Evolutionary conservation across 2,329 filamentous ascomycete genomes (phyloP), one percentile per base, ranked within the genome.

Genomic region (Amesomyces nigricolor): DNA sequence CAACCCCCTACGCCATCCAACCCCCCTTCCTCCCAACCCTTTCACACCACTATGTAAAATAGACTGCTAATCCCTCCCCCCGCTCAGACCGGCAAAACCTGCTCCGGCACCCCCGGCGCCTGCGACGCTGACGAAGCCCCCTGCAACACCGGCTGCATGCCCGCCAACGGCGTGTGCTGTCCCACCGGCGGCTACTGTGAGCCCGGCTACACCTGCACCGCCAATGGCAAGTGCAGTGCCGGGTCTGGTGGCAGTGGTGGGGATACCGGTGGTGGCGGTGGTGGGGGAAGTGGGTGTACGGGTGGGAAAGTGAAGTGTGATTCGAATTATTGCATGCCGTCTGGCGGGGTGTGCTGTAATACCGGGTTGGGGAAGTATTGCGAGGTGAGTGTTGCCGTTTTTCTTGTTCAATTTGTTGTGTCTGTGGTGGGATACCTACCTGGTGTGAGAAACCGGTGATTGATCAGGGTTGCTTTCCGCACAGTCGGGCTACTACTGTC

Each of bases 121-220:
- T 57, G 55, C 30, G 37, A 38, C 7, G 0, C 17, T 2, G 47
- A 29, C 19, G 17, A 48, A 5, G 16, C n/a, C 5, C 51, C 60
- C 10, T 71, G 69, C 51, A 62, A 61, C 29, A 40, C 50, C 4
- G 60, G 58, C n/a, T 72, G 70, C 54, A 59, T 71, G 44, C 69
- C 70, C 0, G 51, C 59, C 3, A 65, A 62, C 16, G 58, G 60
- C 35, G 67, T 67, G 4, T 72, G 70, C 61, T 71, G 70, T 39
- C 45, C 58, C 3, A 54, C 49, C 1, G 59, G 61, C 16, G 62
- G 62, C 14, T 70, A 68, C 57, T 71, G 70, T 49, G 59, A 67
- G 8, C 58, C 60, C n/a, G 68, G 67, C 22, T 54, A 69, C 42
- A 61, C 54, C 4, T 71, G 69, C 52, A 63, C 59, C 1, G 19